A percentile compares a stretch with the other conserved stretches of the same genome.
Conservation (phyloP, 805 yeast species). For the Wickerhamomyces bovis region DNA sequence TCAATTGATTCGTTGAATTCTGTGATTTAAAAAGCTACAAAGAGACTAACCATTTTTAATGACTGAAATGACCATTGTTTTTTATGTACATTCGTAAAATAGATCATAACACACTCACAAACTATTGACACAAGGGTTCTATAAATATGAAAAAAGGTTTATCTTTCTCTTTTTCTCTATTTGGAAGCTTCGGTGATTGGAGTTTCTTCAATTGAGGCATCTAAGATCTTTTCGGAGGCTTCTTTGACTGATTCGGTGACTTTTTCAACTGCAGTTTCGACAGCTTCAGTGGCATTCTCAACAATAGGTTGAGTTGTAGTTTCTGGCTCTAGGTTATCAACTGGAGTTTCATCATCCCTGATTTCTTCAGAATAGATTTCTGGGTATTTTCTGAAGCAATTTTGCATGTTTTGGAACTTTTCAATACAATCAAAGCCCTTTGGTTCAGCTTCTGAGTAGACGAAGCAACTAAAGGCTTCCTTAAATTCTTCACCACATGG, state of each 20-base stretch:
- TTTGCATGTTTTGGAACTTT: conserved; percentile 87
- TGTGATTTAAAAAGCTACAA: background rate
- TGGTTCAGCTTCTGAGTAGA: conserved; percentile 90
- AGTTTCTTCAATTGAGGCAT: background rate
- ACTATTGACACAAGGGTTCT: background rate
- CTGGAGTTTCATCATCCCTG: conserved; percentile 62
- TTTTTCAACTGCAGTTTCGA: conserved; percentile 1
- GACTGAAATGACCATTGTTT: background rate
- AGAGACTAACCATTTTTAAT: background rate
- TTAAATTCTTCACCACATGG: conserved; percentile 97
- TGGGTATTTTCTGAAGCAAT: conserved; percentile 88
- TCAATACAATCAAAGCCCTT: conserved; percentile 94
- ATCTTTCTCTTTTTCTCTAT: background rate
- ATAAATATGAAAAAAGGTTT: background rate
- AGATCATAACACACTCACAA: background rate
- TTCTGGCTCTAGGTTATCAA: conserved; percentile 18
- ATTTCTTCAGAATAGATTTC: conserved; percentile 91
- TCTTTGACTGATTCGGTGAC: background rate
- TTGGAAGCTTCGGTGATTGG: background rate
- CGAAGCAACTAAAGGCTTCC: conserved; percentile 91
- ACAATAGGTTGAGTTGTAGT: conserved; percentile 10
- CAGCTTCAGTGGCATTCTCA: background rate
- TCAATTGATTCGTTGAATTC: background rate
- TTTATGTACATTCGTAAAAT: background rate
- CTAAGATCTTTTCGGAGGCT: background rate